Evolutionary conservation across 2,329 filamentous ascomycete species (phyloP).

Genomic region (Monosporascus sp.): DNA sequence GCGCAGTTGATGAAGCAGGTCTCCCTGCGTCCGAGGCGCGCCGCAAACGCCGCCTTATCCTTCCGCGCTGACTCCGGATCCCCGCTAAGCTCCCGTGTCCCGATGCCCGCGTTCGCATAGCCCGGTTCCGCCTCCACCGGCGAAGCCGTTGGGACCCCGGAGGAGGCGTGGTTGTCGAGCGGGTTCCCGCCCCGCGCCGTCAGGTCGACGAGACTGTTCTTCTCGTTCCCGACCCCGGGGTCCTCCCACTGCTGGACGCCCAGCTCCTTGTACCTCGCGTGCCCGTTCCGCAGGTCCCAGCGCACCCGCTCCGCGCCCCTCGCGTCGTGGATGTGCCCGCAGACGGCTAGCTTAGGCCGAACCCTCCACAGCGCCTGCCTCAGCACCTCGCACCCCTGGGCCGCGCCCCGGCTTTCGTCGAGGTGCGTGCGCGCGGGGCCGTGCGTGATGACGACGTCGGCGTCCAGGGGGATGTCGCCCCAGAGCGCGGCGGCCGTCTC

Average conservation of each 20-base stretch:
- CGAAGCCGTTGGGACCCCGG: background rate
- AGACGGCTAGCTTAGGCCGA: constrained; percentile 60
- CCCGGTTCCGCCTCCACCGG: background rate
- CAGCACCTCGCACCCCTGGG: constrained; percentile 57
- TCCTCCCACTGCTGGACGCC: constrained; percentile 50
- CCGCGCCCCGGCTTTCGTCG: constrained; percentile 41
- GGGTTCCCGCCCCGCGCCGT: constrained; percentile 38
- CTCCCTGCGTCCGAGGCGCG: constrained; percentile 49
- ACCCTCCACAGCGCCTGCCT: constrained; percentile 52
- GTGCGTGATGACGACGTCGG: constrained; percentile 66
- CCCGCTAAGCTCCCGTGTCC: constrained; percentile 35
- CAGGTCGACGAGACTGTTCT: constrained; percentile 59
- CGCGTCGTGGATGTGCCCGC: constrained; percentile 67
- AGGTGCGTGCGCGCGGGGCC: constrained; percentile 58
- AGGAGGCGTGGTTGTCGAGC: constrained; percentile 43
- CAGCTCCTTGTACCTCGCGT: constrained; percentile 40
- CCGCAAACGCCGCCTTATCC: constrained; percentile 35
- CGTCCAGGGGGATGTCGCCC: constrained; percentile 54
- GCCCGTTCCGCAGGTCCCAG: constrained; percentile 47
- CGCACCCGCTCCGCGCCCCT: constrained; percentile 57
- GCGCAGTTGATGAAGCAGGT: constrained; percentile 79
- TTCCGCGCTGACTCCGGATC: constrained; percentile 35
- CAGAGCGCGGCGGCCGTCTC: constrained; percentile 38
- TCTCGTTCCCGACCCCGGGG: constrained; percentile 47
- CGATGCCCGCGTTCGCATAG: constrained; percentile 18